Evolutionary conservation across 306 rosid genomes (phyloP).

Genomic region (Hippophae rhamnoides): DNA sequence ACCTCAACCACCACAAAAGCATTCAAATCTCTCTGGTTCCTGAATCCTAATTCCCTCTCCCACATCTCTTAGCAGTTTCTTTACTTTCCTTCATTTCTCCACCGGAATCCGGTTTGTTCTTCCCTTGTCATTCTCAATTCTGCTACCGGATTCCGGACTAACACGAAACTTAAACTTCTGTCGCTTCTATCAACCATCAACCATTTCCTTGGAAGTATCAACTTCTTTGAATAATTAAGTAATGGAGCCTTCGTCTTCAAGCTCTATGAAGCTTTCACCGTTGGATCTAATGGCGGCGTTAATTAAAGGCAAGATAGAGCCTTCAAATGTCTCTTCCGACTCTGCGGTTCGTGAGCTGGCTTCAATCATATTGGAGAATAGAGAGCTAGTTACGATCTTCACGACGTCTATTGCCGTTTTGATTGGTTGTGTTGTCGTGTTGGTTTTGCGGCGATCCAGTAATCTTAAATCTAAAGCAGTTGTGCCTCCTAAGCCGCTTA

Average conservation of each 20-base stretch:
- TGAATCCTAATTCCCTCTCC: slow-evolving; percentile 16
- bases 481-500: slow-evolving; percentile 41
- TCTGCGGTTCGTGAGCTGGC: slow-evolving; percentile 28
- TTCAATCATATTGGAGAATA: slow-evolving; percentile 54
- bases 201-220: too few species aligned
- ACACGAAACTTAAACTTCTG: neutral
- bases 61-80: slow-evolving; percentile 11
- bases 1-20: slow-evolving; percentile 13
- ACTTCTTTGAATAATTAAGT: too few species aligned
- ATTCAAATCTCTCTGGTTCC: neutral
- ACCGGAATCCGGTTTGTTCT: neutral
- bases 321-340: slow-evolving; percentile 46
- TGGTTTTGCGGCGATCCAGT: slow-evolving; percentile 70
- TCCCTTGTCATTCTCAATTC: neutral
- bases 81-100: slow-evolving; percentile 11
- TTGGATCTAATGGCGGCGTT: slow-evolving; percentile 80
- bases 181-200: too few species aligned
- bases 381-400: slow-evolving; percentile 46
- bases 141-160: neutral
- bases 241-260: slow-evolving; percentile 54
- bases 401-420: slow-evolving; percentile 84
- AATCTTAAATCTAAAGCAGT: slow-evolving; percentile 25
- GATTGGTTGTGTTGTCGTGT: slow-evolving; percentile 68
- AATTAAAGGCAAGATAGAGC: slow-evolving; percentile 61
- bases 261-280: slow-evolving; percentile 72